A percentile compares a stretch with the other conserved stretches of the same genome.
phyloP scores from a whole-genome alignment of 768 basidiomycete species.

The Trichaptum fuscoviolaceum region DNA sequence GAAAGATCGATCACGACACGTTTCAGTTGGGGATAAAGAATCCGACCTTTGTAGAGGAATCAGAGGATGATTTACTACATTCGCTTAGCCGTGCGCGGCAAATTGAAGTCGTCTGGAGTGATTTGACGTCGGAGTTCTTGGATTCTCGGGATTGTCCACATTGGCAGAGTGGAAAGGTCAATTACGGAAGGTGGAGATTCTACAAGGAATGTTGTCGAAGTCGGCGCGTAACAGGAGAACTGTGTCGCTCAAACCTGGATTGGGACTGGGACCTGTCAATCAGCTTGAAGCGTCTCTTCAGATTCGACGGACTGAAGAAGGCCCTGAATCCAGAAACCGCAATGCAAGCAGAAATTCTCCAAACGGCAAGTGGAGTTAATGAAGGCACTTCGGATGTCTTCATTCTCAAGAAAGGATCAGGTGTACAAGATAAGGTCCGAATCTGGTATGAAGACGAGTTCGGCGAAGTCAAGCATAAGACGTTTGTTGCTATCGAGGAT shows the following conservation, averaged over 20 bases:
- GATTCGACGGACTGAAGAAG: too few species aligned
- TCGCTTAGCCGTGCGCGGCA: neutral
- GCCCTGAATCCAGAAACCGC: too few species aligned
- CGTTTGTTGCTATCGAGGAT: too few species aligned
- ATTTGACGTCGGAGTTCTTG: neutral
- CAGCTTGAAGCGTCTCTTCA: neutral
- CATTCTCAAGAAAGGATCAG: too few species aligned
- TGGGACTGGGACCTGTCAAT: neutral
- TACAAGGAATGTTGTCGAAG: neutral
- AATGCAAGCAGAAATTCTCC: too few species aligned
- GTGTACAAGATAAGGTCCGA: too few species aligned
- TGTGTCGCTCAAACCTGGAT: neutral
- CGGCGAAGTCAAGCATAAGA: too few species aligned
- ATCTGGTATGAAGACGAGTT: too few species aligned
- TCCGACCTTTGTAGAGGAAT: neutral
- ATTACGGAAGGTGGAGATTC: neutral
- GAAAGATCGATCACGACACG: neutral
- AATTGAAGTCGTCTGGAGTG: neutral
- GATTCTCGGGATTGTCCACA: neutral
- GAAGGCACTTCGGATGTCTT: too few species aligned
- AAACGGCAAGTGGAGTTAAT: too few species aligned
- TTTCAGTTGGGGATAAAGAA: neutral
- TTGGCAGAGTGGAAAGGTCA: neutral
- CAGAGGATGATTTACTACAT: neutral
- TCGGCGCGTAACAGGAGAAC: neutral